These are phyloP conservation scores for Scutellaria barbata DNA, from an alignment of 257 asterid genomes.

Conservation along the genomic window DNA sequence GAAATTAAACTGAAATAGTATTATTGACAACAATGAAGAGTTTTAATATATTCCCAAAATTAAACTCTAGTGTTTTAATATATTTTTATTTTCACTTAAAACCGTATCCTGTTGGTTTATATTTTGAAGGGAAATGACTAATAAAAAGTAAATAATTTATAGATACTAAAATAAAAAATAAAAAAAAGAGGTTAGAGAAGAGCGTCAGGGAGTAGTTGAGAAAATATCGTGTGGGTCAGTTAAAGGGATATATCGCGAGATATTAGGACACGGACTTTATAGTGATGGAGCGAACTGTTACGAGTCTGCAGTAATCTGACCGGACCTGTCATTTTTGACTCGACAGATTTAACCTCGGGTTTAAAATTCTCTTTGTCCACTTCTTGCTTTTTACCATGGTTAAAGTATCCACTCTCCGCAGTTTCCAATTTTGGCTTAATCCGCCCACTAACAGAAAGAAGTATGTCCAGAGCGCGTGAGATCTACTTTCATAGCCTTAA, in stretches of 20 bases:
- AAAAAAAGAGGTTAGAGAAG: neutral
- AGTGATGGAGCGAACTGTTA: slow-evolving; percentile 25
- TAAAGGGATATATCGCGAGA: slow-evolving; percentile 37
- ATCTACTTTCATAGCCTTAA: neutral
- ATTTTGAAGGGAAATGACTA: too few relatives aligned
- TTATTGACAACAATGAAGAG: too few relatives aligned
- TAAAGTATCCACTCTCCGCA: slow-evolving; percentile 8
- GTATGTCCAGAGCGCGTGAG: slow-evolving; percentile 3
- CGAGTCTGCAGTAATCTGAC: slow-evolving; percentile 5
- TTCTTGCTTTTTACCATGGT: slow-evolving; percentile 41
- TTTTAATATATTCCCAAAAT: too few relatives aligned
- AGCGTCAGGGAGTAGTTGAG: slow-evolving; percentile 26
- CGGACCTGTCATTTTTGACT: slow-evolving; percentile 22
- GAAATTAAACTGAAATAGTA: too few relatives aligned
- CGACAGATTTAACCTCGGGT: slow-evolving; percentile 36
- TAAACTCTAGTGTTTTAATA: too few relatives aligned
- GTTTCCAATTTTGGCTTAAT: slow-evolving; percentile 23
- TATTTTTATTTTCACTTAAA: too few relatives aligned
- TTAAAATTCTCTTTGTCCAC: slow-evolving; percentile 37
- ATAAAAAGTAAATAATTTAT: too few relatives aligned
- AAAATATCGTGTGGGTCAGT: slow-evolving; percentile 31
- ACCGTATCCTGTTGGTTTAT: too few relatives aligned
- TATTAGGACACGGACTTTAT: slow-evolving; percentile 16
- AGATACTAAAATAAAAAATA: neutral
- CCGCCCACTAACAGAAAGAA: neutral